Evolutionary conservation across 2,329 filamentous ascomycete species (phyloP).

Genomic region (Fusarium papillatum): DNA sequence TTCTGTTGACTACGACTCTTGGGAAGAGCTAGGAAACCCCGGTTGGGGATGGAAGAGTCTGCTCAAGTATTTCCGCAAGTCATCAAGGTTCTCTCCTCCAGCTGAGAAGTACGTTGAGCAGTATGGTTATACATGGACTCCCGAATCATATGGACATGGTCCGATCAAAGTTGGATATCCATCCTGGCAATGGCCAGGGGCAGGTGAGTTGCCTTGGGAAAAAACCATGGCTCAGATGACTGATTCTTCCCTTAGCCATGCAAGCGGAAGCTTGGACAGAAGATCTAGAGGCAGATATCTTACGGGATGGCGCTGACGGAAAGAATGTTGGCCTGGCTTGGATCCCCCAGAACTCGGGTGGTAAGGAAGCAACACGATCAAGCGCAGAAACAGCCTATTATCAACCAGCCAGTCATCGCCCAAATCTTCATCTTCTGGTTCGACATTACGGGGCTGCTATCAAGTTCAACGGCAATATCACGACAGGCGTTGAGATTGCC

Average conservation of each 20-base stretch:
- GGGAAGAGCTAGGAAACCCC: constrained; percentile 53
- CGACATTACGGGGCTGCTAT: constrained; percentile 38
- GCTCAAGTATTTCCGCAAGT: constrained; percentile 37
- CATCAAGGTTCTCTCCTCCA: constrained; percentile 35
- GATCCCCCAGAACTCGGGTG: constrained; percentile 37
- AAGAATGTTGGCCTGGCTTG: constrained; percentile 42
- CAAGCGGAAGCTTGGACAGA: constrained; percentile 29
- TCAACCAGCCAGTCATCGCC: constrained; percentile 21
- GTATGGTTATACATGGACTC: constrained; percentile 37
- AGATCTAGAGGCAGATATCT: constrained; percentile 18
- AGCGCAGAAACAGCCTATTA: constrained; percentile 40
- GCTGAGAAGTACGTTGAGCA: constrained; percentile 30
- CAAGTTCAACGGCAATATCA: constrained; percentile 17
- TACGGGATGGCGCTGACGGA: constrained; percentile 40
- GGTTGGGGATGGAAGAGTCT: constrained; percentile 53
- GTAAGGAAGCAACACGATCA: constrained; percentile 33
- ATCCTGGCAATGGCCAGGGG: constrained; percentile 42
- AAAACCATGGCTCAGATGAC: not conserved
- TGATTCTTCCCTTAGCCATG: constrained; percentile 3
- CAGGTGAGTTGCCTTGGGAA: constrained; percentile 6
- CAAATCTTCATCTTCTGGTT: constrained; percentile 37
- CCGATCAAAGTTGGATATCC: constrained; percentile 41
- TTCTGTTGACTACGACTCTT: constrained; percentile 48
- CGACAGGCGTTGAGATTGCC: not conserved
- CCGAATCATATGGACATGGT: constrained; percentile 39